Evolutionary conservation across 352 stramenopile genomes (phyloP).

Genomic region (Pythium apleroticum): DNA sequence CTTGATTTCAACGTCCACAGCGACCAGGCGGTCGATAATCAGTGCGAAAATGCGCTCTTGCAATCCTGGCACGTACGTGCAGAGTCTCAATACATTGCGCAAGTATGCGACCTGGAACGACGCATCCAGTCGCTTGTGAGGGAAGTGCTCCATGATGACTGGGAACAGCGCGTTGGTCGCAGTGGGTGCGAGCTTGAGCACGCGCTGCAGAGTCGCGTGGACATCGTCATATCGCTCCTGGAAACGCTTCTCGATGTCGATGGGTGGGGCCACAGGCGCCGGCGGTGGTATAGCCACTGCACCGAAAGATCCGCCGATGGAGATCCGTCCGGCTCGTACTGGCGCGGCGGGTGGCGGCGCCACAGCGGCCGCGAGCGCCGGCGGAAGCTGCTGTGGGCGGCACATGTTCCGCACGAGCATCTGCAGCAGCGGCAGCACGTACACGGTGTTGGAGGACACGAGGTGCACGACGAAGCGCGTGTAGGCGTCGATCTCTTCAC

Average conservation of each 20-base stretch:
- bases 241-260: slow-evolving; percentile 55
- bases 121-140: slow-evolving; percentile 79
- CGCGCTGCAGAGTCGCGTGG: slow-evolving; percentile 58
- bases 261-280: slow-evolving; percentile 14
- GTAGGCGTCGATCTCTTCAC: slow-evolving; percentile 66
- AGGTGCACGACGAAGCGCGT: slow-evolving; percentile 71
- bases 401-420: slow-evolving; percentile 82
- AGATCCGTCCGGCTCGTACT: slow-evolving; percentile 28
- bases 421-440: slow-evolving; percentile 76
- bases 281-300: slow-evolving; percentile 1
- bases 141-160: slow-evolving; percentile 74
- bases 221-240: slow-evolving; percentile 58
- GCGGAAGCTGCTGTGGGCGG: slow-evolving; percentile 48
- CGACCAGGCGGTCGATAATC: slow-evolving; percentile 83
- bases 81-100: slow-evolving; percentile 68
- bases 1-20: slow-evolving; percentile 89
- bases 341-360: background rate
- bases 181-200: slow-evolving; percentile 74
- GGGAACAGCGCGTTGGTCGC: slow-evolving; percentile 76
- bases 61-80: slow-evolving; percentile 60
- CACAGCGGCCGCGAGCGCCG: slow-evolving; percentile 29
- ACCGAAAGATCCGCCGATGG: slow-evolving; percentile 48
- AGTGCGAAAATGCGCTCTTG: slow-evolving; percentile 83
- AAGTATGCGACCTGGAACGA: slow-evolving; percentile 69
- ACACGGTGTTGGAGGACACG: slow-evolving; percentile 83